Base-by-base conservation (phyloP, 2,329 filamentous ascomycete species). In the Fusarium avenaceum region DNA sequence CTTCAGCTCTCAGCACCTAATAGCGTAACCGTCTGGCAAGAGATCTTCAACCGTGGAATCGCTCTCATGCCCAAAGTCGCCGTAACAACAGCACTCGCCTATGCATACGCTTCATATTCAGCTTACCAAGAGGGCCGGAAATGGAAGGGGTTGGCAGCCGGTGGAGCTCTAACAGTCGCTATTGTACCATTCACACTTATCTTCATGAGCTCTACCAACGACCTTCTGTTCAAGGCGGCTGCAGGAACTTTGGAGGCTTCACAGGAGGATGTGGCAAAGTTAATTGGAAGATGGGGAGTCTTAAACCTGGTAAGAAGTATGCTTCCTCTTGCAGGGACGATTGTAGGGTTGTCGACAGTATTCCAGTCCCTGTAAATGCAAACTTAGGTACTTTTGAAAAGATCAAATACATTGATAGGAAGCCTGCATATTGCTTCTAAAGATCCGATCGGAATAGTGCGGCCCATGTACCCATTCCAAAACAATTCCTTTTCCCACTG, bases 131-230 rank as follows among this genome's bases (percentile, higher is more conserved):
- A 69, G 11, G 75, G 75, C 2, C 67, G 67, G 3, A 60, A 59
- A 26, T 82, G 80, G 81, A 72, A 69, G 49, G 75, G 77, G 2
- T 77, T 77, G 49, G 72, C 69, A 10, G 73, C 69, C 1, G 80
- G 77, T 0, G 80, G 70, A 13, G 70, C 54, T 11, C 71, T 80
- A 40, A 74, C 77, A n/a, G 28, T 81, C 7, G 69, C 63, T 33
- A 82, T 82, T 35, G 74, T 82, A 30, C 80, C 81, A 2, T 83
- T 77, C 45, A 83, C 81, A 1, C 3, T 78, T 13, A n/a, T 72
- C 22, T 64, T 77, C 44, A 82, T 83, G 78, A 69, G 54, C 14
- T 55, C 69, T 8, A 82, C 80, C 6, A 83, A 82, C 51, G 60
- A 70, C 15, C 57, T 71, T 6, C 72, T 83, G 38, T 72, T 73